Percentiles rank a stretch among this genome's conserved stretches.
Conservation (phyloP, 352 stramenopile genomes). For the Pseudoperonospora humuli region DNA sequence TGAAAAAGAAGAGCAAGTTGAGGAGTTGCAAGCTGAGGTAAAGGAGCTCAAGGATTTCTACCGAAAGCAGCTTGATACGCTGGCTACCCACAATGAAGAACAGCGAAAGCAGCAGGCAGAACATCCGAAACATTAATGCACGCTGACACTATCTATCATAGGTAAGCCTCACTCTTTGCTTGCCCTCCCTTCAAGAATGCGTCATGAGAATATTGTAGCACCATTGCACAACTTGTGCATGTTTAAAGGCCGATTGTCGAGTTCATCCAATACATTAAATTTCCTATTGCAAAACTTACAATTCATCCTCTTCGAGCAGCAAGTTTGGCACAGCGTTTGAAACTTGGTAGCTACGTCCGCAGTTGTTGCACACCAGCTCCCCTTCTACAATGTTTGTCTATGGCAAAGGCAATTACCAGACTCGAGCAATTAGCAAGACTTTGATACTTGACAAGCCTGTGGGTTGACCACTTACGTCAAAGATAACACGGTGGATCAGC, state of each 20-base stretch:
- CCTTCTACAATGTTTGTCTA: conserved; percentile 83
- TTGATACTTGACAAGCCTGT: too few relatives aligned
- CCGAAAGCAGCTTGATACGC: conserved; percentile 60
- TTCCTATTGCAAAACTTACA: conserved; percentile 26
- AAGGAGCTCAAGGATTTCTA: conserved; percentile 77
- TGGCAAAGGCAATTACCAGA: too few relatives aligned
- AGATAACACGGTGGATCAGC: conserved; percentile 71
- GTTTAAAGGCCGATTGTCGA: too few relatives aligned
- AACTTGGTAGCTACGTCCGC: conserved; percentile 66
- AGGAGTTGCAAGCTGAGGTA: conserved; percentile 72
- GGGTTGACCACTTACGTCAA: conserved; percentile 69
- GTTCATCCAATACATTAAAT: conserved; percentile 21
- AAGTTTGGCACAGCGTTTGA: conserved; percentile 81
- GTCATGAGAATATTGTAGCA: too few relatives aligned
- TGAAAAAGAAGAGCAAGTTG: conserved; percentile 81
- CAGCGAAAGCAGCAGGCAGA: conserved; percentile 31
- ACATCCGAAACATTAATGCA: conserved; percentile 25
- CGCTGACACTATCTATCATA: too few relatives aligned
- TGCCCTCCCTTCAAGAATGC: too few relatives aligned
- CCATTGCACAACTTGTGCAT: too few relatives aligned
- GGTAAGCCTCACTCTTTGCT: too few relatives aligned
- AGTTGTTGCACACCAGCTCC: conserved; percentile 82
- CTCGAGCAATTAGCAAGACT: too few relatives aligned
- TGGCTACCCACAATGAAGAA: conserved; percentile 35
- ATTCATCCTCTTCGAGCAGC: conserved; percentile 80